These are phyloP conservation scores for Podospora comata DNA, from an alignment of 495 filamentous ascomycete genomes.

Conservation along the genomic window DNA sequence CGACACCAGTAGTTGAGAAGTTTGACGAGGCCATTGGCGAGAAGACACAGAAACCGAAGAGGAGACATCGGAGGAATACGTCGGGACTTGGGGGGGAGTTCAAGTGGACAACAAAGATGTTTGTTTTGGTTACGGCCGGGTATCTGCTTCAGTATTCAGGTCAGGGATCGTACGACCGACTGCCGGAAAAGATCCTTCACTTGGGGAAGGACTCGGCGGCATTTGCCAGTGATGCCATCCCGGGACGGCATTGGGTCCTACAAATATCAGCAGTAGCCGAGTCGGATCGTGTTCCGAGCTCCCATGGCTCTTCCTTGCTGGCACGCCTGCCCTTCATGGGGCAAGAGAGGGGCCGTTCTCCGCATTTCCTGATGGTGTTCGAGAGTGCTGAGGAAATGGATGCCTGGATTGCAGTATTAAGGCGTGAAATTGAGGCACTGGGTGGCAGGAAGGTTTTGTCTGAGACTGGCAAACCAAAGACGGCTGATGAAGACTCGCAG, in stretches of 20 bases:
- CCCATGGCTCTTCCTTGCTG: constrained; percentile 60
- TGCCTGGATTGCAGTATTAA: constrained; percentile 66
- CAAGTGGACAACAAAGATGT: constrained; percentile 82
- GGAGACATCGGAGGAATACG: constrained; percentile 49
- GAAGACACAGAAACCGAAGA: constrained; percentile 37
- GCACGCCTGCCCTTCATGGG: constrained; percentile 67
- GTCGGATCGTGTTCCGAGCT: constrained; percentile 55
- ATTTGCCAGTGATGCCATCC: constrained; percentile 90
- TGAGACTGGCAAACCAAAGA: constrained; percentile 51
- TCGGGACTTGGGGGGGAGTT: constrained; percentile 61
- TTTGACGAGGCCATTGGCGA: constrained; percentile 28
- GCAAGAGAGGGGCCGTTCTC: constrained; percentile 58
- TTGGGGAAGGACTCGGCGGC: constrained; percentile 83
- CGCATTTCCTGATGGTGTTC: constrained; percentile 75
- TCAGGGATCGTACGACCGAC: constrained; percentile 71
- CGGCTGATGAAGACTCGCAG: constrained; percentile 31
- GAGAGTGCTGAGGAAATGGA: constrained; percentile 82
- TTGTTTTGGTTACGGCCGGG: constrained; percentile 75
- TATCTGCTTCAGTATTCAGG: constrained; percentile 85
- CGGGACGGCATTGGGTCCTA: constrained; percentile 87
- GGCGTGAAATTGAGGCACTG: constrained; percentile 64
- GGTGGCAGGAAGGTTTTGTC: constrained; percentile 65
- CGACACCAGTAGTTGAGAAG: constrained; percentile 21
- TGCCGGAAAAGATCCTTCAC: constrained; percentile 83
- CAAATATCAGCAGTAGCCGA: constrained; percentile 77